Base-by-base conservation (phyloP, 2,329 filamentous ascomycete genomes). In the Nemania bipapillata region DNA sequence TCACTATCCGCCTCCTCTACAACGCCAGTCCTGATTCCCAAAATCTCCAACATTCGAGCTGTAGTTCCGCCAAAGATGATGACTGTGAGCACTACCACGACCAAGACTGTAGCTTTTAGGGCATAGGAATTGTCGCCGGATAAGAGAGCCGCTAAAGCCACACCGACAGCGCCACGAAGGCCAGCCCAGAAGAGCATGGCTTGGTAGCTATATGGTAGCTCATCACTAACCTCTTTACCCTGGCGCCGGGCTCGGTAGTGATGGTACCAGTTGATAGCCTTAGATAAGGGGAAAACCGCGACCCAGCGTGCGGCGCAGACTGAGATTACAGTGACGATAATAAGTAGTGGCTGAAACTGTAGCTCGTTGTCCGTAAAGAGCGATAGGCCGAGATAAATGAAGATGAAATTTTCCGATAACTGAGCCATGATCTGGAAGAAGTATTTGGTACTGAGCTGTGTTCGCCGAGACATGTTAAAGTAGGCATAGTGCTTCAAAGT, bases 171-270 rank as follows among this genome's bases (percentile, higher is more conserved):
- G 75, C 96, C 96, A 70, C 96, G 92, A 32, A 99, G 86, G 28
- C 96, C 96, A 17, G 96, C 96, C 96, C 96, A 99, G 83, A 97
- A 99, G n/a, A 99, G 88, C 96, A 99, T 98, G n/a, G 92, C 94
- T 81, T 98, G 96, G 81, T 98, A 97, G 74, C 93, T 93, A 78
- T 94, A 96, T 0, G 96, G 96, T 40, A 99, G 83, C 80, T 98
- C 96, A 72, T 98, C 95, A 17, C 89, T 88, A 4, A 91, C 88
- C 65, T 97, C 92, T 65, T 86, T 75, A 26, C 94, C 94, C 62
- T 90, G 87, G 56, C 92, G 89, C 57, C 89, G 87, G 17, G 94
- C 93, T 54, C 94, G 89, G 78, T 97, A 97, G 66, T 92, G 89
- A 74, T 96, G 93, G 77, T 97, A 91, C 86, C 91, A 94, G 80